Evolutionary conservation across 2,329 filamentous ascomycete genomes (phyloP).

Genomic region (Monosporascus sp.): DNA sequence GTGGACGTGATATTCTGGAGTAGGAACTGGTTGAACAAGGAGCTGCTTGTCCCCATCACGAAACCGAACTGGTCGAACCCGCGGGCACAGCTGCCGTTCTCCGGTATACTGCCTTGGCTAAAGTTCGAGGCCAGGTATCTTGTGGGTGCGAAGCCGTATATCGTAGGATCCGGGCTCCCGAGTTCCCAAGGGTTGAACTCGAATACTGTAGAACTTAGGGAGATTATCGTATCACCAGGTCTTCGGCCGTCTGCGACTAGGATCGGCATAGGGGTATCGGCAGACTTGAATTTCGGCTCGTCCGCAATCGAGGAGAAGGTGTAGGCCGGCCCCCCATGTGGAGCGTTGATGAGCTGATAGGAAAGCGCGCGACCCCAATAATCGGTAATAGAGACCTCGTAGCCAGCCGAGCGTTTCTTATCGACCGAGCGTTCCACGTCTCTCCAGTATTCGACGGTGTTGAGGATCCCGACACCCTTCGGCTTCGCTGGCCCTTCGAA

Average conservation of each 20-base stretch:
- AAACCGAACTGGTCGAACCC: conserved; percentile 82
- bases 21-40: conserved; percentile 77
- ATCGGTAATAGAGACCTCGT: conserved; percentile 63
- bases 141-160: conserved; percentile 66
- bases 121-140: conserved; percentile 72
- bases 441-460: conserved; percentile 51
- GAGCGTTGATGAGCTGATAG: conserved; percentile 66
- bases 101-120: conserved; percentile 52
- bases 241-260: conserved; percentile 64
- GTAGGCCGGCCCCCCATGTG: conserved; percentile 60
- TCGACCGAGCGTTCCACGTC: conserved; percentile 53
- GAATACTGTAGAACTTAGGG: conserved; percentile 68
- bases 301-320: conserved; percentile 70
- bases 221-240: conserved; percentile 56
- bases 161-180: conserved; percentile 68
- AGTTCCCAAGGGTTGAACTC: conserved; percentile 80
- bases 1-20: conserved; percentile 52
- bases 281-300: conserved; percentile 56
- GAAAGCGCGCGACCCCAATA: conserved; percentile 68
- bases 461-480: conserved; percentile 18
- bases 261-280: conserved; percentile 65
- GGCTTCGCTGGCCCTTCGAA: conserved; percentile 26
- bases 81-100: conserved; percentile 57
- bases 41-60: conserved; percentile 80
- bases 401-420: conserved; percentile 59